Base-by-base conservation (phyloP, 202 grass and related monocot genomes). In the Zizania palustris region DNA sequence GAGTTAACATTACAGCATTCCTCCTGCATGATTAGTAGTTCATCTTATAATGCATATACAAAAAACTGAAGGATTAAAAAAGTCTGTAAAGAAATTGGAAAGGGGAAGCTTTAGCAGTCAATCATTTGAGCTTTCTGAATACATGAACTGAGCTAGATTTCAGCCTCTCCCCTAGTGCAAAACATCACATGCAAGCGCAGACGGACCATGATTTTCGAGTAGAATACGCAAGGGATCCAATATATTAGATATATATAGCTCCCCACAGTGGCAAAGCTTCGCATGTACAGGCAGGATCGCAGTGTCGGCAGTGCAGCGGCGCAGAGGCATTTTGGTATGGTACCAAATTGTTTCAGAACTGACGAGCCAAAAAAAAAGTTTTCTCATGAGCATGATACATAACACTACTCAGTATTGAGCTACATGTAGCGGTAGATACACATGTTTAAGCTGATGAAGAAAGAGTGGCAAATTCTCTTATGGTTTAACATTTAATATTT, bases 121-220 rank as follows among this genome's bases (percentile, higher is more conserved):
- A 88, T 88, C 81, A 88, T 88, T 72, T 81, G 76, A 71, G 16
- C 76, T 76, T 80, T 75, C 49, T 6, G 46, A 76, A 36, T 51
- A 45, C 9, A 71, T 65, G 75, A 80, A 70, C 50, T 56, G 64
- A 51, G 28, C 69, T 88, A 80, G 81, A 76, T 68, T 83, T 54
- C 53, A 75, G 56, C 45, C 19, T 42, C 62, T 80, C 49, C 42
- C 19, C n/a, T 72, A 19, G 15, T 28, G 9, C 22, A 12, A 37
- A 63, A 74, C 41, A 67, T 40, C 81, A 50, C 85, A 80, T 65
- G 75, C 40, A 72, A 67, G 61, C 45, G 7, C 66, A 16, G 51
- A 37, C 59, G 12, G 51, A 37, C 62, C 9, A 9, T 63, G 68
- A 69, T 69, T 74, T 18, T 13, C 40, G 8, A 8, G 54, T 36